A percentile compares a stretch with the other conserved stretches of the same genome.
phyloP scores from a whole-genome alignment of 352 stramenopile genomes.

The Labyrinthula sp. region DNA sequence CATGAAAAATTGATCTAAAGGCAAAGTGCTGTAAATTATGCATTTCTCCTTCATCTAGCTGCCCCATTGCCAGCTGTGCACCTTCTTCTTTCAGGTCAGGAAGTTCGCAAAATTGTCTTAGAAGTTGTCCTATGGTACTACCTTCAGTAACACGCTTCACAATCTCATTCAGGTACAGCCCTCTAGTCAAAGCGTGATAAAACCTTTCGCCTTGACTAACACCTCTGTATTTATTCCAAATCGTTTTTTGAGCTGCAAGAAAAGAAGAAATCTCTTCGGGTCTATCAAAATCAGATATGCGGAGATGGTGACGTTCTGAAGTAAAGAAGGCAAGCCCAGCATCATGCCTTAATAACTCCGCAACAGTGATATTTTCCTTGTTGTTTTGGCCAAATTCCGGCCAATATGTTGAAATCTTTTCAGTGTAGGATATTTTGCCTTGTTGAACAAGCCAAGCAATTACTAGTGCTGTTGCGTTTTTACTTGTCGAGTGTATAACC shows the following conservation, averaged over 20 bases:
- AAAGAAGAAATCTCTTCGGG: slow-evolving; percentile 7
- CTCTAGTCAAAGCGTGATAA: slow-evolving; percentile 1
- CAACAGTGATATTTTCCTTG: slow-evolving; percentile 21
- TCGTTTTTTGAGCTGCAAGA: neutral
- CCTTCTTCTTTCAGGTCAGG: too few relatives aligned
- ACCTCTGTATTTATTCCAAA: neutral
- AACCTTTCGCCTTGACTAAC: neutral
- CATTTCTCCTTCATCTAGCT: too few relatives aligned
- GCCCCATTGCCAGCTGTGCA: too few relatives aligned
- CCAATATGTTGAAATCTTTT: slow-evolving; percentile 1
- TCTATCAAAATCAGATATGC: neutral
- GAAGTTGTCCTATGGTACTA: slow-evolving; percentile 2
- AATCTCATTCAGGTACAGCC: slow-evolving; percentile 3
- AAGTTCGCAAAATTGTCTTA: too few relatives aligned
- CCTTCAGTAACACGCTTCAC: neutral
- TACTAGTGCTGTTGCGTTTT: slow-evolving; percentile 1
- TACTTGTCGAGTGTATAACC: slow-evolving; percentile 2
- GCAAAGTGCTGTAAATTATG: too few relatives aligned
- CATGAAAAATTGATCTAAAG: too few relatives aligned
- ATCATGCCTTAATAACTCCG: slow-evolving; percentile 11
- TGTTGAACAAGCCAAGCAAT: slow-evolving; percentile 1
- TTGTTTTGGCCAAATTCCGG: slow-evolving; percentile 16
- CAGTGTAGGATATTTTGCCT: slow-evolving; percentile 2
- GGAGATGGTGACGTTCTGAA: neutral
- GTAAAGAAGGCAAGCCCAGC: slow-evolving; percentile 7